Conservation (phyloP, 139 green algal species). For the Spirogloea muscicola region DNA sequence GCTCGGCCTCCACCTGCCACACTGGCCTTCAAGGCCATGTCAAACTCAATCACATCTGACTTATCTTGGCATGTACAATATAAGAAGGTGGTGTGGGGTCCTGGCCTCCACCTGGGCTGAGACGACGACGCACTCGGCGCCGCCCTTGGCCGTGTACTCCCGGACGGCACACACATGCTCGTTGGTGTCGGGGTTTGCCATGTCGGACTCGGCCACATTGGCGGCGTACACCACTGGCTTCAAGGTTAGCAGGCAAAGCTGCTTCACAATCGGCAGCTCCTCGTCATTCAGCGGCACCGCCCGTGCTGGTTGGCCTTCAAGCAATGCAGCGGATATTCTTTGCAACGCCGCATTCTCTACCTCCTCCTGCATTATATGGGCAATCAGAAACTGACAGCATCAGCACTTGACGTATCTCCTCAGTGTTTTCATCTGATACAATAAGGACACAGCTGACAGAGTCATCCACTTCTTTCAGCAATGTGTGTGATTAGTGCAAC, state of each 20-base stretch:
- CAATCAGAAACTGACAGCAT: no score
- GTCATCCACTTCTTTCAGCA: background rate
- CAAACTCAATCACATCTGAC: no score
- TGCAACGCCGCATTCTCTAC: conserved; percentile 67
- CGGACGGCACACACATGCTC: conserved; percentile 72
- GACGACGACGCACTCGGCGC: conserved; percentile 69
- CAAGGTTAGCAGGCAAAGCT: conserved; percentile 50
- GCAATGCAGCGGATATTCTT: conserved; percentile 60
- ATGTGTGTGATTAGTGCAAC: no score
- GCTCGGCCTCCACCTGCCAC: conserved; percentile 81
- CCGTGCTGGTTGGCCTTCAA: conserved; percentile 70
- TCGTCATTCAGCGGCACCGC: conserved; percentile 69
- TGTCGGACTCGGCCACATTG: conserved; percentile 88
- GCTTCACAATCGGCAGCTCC: conserved; percentile 54
- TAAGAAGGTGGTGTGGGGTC: no score
- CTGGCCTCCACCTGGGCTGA: conserved; percentile 59
- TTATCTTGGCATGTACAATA: no score
- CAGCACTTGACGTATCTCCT: no score
- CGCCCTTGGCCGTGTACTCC: conserved; percentile 61
- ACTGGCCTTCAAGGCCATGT: no score
- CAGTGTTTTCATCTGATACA: no score
- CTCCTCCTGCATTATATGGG: conserved; percentile 46
- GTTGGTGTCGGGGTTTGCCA: conserved; percentile 76
- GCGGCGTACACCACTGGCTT: conserved; percentile 63
- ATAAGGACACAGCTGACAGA: background rate